Evolutionary conservation across 2,329 filamentous ascomycete species (phyloP).

Genomic region (Phymatotrichopsis omnivora): DNA sequence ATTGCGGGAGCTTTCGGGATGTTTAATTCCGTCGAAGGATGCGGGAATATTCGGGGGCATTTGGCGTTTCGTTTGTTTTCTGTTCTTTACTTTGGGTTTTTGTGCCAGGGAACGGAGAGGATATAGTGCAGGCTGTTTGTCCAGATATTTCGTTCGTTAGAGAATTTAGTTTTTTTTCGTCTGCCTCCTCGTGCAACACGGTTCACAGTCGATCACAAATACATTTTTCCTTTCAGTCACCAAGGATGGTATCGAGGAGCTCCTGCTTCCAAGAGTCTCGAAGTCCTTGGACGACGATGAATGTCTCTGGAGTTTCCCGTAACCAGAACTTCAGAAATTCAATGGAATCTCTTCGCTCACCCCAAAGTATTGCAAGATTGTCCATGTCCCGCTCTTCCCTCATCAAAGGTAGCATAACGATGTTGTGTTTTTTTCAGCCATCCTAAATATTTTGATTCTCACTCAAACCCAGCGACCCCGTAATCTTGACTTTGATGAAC

Average conservation of each 20-base stretch:
- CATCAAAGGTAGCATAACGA: conserved; percentile 22
- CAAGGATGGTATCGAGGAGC: conserved; percentile 74
- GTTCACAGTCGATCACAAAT: conserved; percentile 82
- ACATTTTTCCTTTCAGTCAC: conserved; percentile 65
- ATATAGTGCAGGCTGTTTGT: too few relatives aligned
- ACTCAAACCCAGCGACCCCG: conserved; percentile 61
- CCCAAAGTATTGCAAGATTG: conserved; percentile 73
- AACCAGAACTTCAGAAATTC: conserved; percentile 76
- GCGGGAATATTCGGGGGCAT: too few relatives aligned
- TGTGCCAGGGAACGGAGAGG: too few relatives aligned
- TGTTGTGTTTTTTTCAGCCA: conserved; percentile 68
- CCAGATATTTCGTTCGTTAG: too few relatives aligned
- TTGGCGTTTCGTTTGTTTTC: too few relatives aligned
- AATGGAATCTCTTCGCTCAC: conserved; percentile 72
- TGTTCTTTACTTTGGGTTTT: too few relatives aligned
- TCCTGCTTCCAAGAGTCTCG: conserved; percentile 86
- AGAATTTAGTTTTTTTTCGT: too few relatives aligned
- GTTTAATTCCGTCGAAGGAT: too few relatives aligned
- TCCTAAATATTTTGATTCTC: conserved; percentile 62
- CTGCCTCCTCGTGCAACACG: too few relatives aligned
- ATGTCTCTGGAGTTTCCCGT: conserved; percentile 73
- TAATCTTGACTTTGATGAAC: conserved; percentile 80
- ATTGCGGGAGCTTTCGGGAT: too few relatives aligned
- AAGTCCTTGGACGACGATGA: conserved; percentile 70
- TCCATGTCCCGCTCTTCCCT: conserved; percentile 51